Evolutionary conservation across 257 asterid genomes (phyloP).

Genomic region (Cordia subcordata): DNA sequence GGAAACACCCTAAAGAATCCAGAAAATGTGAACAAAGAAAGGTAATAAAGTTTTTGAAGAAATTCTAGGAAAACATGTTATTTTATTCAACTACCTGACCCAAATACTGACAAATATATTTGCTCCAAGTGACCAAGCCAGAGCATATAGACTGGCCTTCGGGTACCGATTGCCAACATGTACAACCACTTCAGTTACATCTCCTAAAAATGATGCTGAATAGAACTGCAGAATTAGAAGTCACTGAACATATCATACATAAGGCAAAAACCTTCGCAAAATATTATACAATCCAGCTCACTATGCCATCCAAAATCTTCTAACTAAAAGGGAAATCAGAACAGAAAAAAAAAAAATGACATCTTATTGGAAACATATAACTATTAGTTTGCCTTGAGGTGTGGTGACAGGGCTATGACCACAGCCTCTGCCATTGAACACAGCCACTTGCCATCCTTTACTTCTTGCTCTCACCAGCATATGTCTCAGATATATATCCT

Average conservation of each 20-base stretch:
- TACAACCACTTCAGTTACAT: slow-evolving; percentile 73
- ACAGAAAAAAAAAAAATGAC: too few relatives aligned
- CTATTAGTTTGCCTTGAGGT: slow-evolving; percentile 52
- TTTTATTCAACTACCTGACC: slow-evolving; percentile 53
- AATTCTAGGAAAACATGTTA: not conserved
- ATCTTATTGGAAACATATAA: too few relatives aligned
- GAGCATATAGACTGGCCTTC: slow-evolving; percentile 74
- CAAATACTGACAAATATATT: slow-evolving; percentile 87
- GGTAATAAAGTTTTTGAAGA: not conserved
- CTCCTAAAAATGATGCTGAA: slow-evolving; percentile 96
- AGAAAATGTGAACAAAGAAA: too few relatives aligned
- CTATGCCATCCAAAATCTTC: not conserved
- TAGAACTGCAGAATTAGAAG: slow-evolving; percentile 65
- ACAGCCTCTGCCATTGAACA: slow-evolving; percentile 92
- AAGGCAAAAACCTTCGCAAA: not conserved
- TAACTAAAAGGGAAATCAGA: too few relatives aligned
- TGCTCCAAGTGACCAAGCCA: slow-evolving; percentile 97
- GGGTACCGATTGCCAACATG: slow-evolving; percentile 66
- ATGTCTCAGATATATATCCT: slow-evolving; percentile 81
- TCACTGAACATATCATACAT: not conserved
- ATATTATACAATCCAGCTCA: too few relatives aligned
- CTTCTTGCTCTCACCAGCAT: slow-evolving; percentile 77
- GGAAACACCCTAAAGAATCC: too few relatives aligned
- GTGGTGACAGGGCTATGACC: slow-evolving; percentile 90
- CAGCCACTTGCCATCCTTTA: slow-evolving; percentile 80